Evolutionary conservation across 2,329 filamentous ascomycete species (phyloP), one percentile per base, ranked within the genome.

Genomic region (Neurospora crassa): DNA sequence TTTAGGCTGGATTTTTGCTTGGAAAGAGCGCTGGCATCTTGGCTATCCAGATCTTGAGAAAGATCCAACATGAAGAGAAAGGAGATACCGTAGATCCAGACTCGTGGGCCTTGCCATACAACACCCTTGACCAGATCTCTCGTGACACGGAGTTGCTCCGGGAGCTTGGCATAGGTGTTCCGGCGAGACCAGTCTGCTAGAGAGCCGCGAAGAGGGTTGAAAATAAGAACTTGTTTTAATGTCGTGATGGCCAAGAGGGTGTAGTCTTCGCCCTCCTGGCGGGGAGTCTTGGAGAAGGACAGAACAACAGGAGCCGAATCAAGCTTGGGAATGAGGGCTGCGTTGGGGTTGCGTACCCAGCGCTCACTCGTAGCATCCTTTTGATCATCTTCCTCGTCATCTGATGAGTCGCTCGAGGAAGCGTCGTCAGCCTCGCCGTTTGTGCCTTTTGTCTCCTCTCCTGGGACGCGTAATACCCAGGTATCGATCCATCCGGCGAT

Each of bases 51-150:
- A 79, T 97, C 91, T 76, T 87, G 87, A 24, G 88, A 87, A 40
- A 97, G 83, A 79, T 98, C 94, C 72, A 99, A 88, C 94, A 98
- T 98, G 82, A 92, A 94, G 34, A 99, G 81, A 86, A 94, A 98
- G 1, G 88, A 90, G 53, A 89, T 88, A 7, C 95, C 94, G 77
- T 97, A 97, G 24, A 98, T 82, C 93, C 95, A 98, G 8, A 95
- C 81, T 16, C 95, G 88, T 40, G 84, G 83, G 1, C 91, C 84
- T 78, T 96, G 92, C 94, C 95, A 98, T 47, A 97, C 80, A 37
- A 90, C 89, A 3, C 94, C 94, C 83, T 95, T 95, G 70, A 91
- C 91, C 59, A 92, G 86, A 79, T 97, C 94, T 72, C 91, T 88
- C 34, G 94, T 87, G 74, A 89, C 88, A 71, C 86, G 88, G 79